Base-by-base conservation (phyloP, 148 eudicot species). In the Hydrangea macrophylla region DNA sequence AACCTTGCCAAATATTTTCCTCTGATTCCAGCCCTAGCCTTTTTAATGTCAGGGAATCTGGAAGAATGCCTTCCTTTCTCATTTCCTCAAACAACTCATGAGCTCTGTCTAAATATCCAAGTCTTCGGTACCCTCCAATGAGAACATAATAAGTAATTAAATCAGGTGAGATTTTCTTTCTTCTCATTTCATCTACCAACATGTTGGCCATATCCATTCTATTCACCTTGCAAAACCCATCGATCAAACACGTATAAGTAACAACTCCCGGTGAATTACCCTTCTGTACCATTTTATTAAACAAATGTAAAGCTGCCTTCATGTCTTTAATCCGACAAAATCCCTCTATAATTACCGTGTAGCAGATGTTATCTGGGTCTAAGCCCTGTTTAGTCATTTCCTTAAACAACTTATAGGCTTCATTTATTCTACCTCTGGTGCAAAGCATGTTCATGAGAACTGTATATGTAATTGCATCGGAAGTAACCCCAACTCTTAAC, bases 201-300 rank as follows among this genome's bases (percentile, higher is more conserved):
- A 40, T 32, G 27, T 54, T 20, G 33, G 79, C 81, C 22, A 60
- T 60, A 73, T 82, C 86, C 77, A 73, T 68, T 44, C 73, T 64
- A 55, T 58, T 66, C 7, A 22, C 32, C 71, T 73, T 70, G 75
- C 75, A 80, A 74, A 68, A 85, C 58, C 79, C 89, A 56, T 74
- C 61, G 42, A 85, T 85, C 26, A 85, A 63, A 69, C 82, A 80
- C 18, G 86, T 82, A 59, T 83, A 85, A 33, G 90, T 85, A 42
- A 80, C 78, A 32, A 76, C 87, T 60, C 55, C 69, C 22, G 87
- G 90, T 27, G 54, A 32, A 45, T 60, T 61, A 5, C 64, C 73
- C 51, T 62, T 68, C 39, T 42, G 39, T 55, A 48, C 12, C 90
- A 85, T 85, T 56, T 80, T 80, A 20, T 20, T 26, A 65, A 67